Evolutionary conservation across 164 flowering plant species (phyloP).

Genomic region (Chloranthus sessilifolius): DNA sequence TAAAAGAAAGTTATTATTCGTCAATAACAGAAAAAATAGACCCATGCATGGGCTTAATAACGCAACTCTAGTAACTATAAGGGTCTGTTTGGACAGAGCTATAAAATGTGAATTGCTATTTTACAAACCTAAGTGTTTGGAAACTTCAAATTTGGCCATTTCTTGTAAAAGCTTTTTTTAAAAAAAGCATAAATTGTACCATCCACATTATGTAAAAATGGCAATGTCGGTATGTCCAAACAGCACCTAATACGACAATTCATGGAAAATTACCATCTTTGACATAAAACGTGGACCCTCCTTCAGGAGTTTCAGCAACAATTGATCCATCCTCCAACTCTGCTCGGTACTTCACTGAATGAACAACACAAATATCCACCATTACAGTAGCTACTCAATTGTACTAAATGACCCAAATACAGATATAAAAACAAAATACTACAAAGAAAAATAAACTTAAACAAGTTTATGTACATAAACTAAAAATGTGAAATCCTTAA

Average conservation of each 20-base stretch:
- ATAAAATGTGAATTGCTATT: too few species aligned
- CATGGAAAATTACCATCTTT: conserved; percentile 50
- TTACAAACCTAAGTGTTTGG: too few species aligned
- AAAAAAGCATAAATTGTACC: too few species aligned
- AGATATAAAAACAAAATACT: neutral
- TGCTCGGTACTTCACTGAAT: conserved; percentile 53
- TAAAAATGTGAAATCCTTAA: neutral
- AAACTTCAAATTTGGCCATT: too few species aligned
- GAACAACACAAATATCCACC: conserved; percentile 4
- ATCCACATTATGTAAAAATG: neutral
- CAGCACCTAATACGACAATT: neutral
- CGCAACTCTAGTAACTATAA: too few species aligned
- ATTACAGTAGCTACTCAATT: conserved; percentile 4
- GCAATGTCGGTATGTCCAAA: neutral
- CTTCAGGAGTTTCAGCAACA: conserved; percentile 50
- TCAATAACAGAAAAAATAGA: too few species aligned
- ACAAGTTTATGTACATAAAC: neutral
- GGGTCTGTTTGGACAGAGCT: too few species aligned
- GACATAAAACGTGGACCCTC: conserved; percentile 56
- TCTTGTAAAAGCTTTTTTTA: too few species aligned
- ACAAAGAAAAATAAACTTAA: neutral
- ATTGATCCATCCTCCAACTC: conserved; percentile 45
- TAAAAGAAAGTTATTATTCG: too few species aligned
- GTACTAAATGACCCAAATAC: neutral
- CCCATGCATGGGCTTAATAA: too few species aligned